Conservation (phyloP, 345 rosid species). For the Hevea brasiliensis region DNA sequence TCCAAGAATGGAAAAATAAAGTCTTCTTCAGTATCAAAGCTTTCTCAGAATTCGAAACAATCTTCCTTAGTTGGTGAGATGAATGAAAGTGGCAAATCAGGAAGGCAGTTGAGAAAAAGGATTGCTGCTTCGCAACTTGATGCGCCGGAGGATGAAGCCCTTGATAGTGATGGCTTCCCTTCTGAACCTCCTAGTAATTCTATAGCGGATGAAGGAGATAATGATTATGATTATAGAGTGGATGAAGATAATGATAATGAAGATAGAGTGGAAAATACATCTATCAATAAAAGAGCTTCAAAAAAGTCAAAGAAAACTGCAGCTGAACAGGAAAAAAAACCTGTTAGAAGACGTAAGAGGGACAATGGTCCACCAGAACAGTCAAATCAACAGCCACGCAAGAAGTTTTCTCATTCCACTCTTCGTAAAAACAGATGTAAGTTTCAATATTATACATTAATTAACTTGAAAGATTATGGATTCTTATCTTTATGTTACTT, state of each 20-base stretch:
- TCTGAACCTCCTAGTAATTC: slow-evolving; percentile 30
- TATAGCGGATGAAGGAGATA: slow-evolving; percentile 29
- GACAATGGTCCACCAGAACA: slow-evolving; percentile 38
- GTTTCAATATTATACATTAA: slow-evolving; percentile 14
- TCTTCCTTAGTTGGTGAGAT: slow-evolving; percentile 20
- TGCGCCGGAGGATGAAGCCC: slow-evolving; percentile 40
- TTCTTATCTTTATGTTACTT: slow-evolving; percentile 6
- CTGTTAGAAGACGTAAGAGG: slow-evolving; percentile 40
- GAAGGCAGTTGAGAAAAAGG: slow-evolving; percentile 37
- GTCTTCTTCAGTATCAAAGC: slow-evolving; percentile 15
- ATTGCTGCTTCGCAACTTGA: slow-evolving; percentile 28
- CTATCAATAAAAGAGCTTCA: slow-evolving; percentile 31
- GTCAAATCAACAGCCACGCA: slow-evolving; percentile 38
- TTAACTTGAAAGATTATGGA: slow-evolving; percentile 4
- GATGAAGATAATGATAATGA: too few relatives aligned
- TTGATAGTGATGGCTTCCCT: slow-evolving; percentile 21
- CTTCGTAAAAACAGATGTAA: slow-evolving; percentile 60
- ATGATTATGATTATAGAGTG: slow-evolving; percentile 19
- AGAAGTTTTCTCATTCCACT: slow-evolving; percentile 76
- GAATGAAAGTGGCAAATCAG: slow-evolving; percentile 29
- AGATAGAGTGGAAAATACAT: slow-evolving; percentile 27
- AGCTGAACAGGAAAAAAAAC: slow-evolving; percentile 28
- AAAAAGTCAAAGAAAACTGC: slow-evolving; percentile 39
- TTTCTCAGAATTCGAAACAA: slow-evolving; percentile 17
- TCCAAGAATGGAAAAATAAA: slow-evolving; percentile 23